These are phyloP conservation scores for Huntiella moniliformis DNA, from an alignment of 2,329 filamentous ascomycete genomes.

Conservation along the genomic window DNA sequence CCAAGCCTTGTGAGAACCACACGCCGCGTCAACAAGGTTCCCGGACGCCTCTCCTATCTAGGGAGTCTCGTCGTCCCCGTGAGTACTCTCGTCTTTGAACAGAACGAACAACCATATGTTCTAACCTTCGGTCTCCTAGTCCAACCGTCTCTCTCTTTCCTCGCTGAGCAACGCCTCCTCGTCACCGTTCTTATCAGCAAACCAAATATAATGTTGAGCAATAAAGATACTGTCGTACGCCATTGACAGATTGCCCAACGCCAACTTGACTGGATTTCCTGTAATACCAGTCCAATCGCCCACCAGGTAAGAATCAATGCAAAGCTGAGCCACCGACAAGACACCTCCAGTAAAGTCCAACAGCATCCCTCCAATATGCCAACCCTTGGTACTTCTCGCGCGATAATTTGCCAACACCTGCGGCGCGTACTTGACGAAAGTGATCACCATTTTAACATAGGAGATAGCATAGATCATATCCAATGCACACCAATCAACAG, in stretches of 20 bases:
- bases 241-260: conserved; percentile 68
- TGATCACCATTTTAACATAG: conserved; percentile 78
- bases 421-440: conserved; percentile 81
- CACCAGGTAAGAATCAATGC: conserved; percentile 69
- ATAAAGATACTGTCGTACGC: conserved; percentile 78
- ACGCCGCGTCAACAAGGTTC: too few species aligned
- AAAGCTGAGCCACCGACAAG: conserved; percentile 62
- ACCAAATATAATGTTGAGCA: conserved; percentile 71
- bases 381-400: conserved; percentile 69
- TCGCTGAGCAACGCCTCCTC: conserved; percentile 18
- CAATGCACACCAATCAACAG: conserved; percentile 38
- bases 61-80: too few species aligned
- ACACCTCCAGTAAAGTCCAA: conserved; percentile 69
- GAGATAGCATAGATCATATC: conserved; percentile 52
- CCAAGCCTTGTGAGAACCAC: too few species aligned
- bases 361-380: conserved; percentile 70
- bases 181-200: conserved; percentile 20
- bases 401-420: conserved; percentile 69
- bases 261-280: conserved; percentile 82
- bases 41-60: too few species aligned
- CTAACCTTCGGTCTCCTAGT: conserved; percentile 6
- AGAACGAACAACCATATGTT: too few species aligned
- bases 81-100: too few species aligned
- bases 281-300: conserved; percentile 79
- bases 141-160: conserved; percentile 14